phyloP scores from a whole-genome alignment of 1,139 yeast genomes.

The Spathaspora sp. region DNA sequence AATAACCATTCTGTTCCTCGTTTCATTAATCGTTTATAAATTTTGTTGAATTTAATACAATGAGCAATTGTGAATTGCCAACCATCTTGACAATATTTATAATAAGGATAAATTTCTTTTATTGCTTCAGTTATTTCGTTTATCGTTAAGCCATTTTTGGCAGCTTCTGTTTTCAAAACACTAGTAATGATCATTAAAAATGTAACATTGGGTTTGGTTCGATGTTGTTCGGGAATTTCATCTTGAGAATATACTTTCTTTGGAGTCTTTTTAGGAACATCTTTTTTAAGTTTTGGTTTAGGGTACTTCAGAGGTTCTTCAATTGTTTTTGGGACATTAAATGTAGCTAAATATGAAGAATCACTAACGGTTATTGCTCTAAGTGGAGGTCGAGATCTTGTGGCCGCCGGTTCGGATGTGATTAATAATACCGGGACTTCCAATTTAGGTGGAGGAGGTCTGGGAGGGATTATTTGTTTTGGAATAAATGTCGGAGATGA shows the following conservation, averaged over 20 bases:
- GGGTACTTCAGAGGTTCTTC: slow-evolving; percentile 40
- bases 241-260: slow-evolving; percentile 64
- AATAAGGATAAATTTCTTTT: slow-evolving; percentile 85
- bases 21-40: slow-evolving; percentile 71
- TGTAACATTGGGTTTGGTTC: slow-evolving; percentile 79
- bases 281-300: slow-evolving; percentile 43
- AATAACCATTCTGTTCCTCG: slow-evolving; percentile 79
- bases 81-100: slow-evolving; percentile 91
- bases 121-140: slow-evolving; percentile 86
- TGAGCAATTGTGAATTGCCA: slow-evolving; percentile 97
- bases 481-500: slow-evolving; percentile 8
- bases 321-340: slow-evolving; percentile 34
- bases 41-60: slow-evolving; percentile 79
- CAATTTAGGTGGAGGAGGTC: slow-evolving; percentile 39
- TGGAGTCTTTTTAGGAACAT: slow-evolving; percentile 38
- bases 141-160: slow-evolving; percentile 64
- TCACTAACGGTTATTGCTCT: slow-evolving; percentile 28
- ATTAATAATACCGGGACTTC: slow-evolving; percentile 35
- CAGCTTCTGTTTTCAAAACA: slow-evolving; percentile 66
- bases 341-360: slow-evolving; percentile 23
- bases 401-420: slow-evolving; percentile 19
- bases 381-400: slow-evolving; percentile 18
- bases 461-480: slow-evolving; percentile 11
- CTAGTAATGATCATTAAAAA: slow-evolving; percentile 79
- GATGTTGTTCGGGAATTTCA: slow-evolving; percentile 84